These are phyloP conservation scores for Amanita brunnescens DNA, from an alignment of 768 basidiomycete genomes.

Conservation along the genomic window DNA sequence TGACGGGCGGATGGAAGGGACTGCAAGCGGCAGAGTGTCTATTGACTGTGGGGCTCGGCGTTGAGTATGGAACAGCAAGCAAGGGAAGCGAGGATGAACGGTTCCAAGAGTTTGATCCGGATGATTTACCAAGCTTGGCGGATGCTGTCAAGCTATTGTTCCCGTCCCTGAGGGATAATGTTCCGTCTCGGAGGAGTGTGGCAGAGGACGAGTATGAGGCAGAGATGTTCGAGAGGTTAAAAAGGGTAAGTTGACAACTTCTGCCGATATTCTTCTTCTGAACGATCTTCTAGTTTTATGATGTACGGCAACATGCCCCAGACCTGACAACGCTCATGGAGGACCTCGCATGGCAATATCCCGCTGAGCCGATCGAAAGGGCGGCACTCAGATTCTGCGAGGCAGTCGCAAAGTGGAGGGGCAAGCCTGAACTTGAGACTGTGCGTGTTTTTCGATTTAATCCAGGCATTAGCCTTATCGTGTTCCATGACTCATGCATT, in stretches of 20 bases:
- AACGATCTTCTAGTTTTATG: constrained; percentile 51
- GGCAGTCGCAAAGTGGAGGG: constrained; percentile 74
- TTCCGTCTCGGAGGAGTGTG: constrained; percentile 27
- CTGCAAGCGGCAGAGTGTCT: constrained; percentile 61
- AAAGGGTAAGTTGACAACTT: constrained; percentile 41
- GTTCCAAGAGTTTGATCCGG: constrained; percentile 51
- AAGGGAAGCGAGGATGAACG: constrained; percentile 9
- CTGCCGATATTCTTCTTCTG: not conserved
- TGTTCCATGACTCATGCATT: constrained; percentile 16
- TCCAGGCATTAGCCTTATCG: constrained; percentile 8
- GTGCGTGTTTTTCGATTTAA: constrained; percentile 28
- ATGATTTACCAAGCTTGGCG: constrained; percentile 59
- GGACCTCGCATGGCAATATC: constrained; percentile 69
- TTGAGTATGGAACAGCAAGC: constrained; percentile 17
- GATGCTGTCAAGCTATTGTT: constrained; percentile 68
- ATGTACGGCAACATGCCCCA: constrained; percentile 60
- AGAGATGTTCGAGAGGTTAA: constrained; percentile 67
- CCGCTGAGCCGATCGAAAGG: constrained; percentile 74
- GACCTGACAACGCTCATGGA: constrained; percentile 79
- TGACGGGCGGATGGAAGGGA: constrained; percentile 75
- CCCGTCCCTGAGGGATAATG: constrained; percentile 36
- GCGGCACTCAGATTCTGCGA: constrained; percentile 75
- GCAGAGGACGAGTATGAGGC: constrained; percentile 65
- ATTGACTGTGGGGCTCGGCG: constrained; percentile 61
- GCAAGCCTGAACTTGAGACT: constrained; percentile 77